Evolutionary conservation across 345 rosid genomes (phyloP).

Genomic region (Ceriops decandra): DNA sequence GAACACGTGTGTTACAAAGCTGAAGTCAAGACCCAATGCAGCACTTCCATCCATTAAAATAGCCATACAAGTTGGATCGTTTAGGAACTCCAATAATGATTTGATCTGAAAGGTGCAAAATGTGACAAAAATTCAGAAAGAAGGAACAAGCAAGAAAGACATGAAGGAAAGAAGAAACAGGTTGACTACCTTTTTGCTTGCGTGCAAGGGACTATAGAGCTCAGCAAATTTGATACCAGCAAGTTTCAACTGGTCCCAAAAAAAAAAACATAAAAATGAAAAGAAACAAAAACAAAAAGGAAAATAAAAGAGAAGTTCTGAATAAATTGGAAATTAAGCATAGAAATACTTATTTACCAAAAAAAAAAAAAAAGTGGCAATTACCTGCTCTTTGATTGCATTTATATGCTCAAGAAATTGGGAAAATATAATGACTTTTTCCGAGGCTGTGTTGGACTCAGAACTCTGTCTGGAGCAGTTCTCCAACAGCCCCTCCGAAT

Average conservation of each 20-base stretch:
- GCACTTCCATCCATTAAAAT: constrained; percentile 98
- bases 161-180: constrained; percentile 1
- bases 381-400: constrained; percentile 87
- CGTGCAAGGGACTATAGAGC: constrained; percentile 85
- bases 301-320: neutral
- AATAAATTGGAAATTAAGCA: neutral
- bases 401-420: constrained; percentile 95
- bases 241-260: constrained; percentile 50
- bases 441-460: constrained; percentile 33
- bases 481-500: constrained; percentile 21
- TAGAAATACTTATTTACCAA: neutral
- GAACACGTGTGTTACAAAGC: constrained; percentile 84
- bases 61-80: constrained; percentile 68
- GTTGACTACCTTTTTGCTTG: constrained; percentile 58
- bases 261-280: neutral
- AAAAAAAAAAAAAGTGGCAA: constrained; percentile 4
- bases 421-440: constrained; percentile 87
- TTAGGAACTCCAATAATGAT: constrained; percentile 59
- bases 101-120: constrained; percentile 50
- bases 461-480: constrained; percentile 21
- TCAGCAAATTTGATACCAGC: constrained; percentile 80
- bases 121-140: constrained; percentile 5
- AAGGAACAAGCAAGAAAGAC: neutral
- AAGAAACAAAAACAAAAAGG: neutral
- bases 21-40: constrained; percentile 93